Evolutionary conservation across 2,329 filamentous ascomycete genomes (phyloP).

Genomic region (Emmonsia crescens): DNA sequence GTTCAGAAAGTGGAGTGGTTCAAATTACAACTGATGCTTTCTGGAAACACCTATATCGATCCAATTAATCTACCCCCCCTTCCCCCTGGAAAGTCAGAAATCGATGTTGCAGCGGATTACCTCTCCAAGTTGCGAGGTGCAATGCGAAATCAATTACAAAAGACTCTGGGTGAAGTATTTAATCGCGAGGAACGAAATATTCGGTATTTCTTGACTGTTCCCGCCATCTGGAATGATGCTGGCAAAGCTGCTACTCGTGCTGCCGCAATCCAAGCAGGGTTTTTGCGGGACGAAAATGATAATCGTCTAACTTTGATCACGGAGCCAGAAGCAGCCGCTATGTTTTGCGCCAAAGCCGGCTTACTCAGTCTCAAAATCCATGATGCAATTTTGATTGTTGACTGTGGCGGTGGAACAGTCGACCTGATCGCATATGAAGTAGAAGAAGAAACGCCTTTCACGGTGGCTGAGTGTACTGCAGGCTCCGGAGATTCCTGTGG

Average conservation of each 20-base stretch:
- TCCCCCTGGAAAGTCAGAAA: slow-evolving; percentile 94
- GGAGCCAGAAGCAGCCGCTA: slow-evolving; percentile 90
- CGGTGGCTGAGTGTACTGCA: slow-evolving; percentile 91
- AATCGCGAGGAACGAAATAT: slow-evolving; percentile 97
- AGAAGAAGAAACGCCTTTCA: slow-evolving; percentile 94
- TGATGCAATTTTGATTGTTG: slow-evolving; percentile 94
- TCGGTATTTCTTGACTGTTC: slow-evolving; percentile 94
- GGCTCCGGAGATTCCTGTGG: slow-evolving; percentile 96
- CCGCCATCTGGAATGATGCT: slow-evolving; percentile 98
- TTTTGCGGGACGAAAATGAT: slow-evolving; percentile 94
- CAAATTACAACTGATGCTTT: slow-evolving; percentile 97
- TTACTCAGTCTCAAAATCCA: slow-evolving; percentile 95
- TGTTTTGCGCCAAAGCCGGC: slow-evolving; percentile 96
- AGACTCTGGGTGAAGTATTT: slow-evolving; percentile 94
- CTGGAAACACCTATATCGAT: slow-evolving; percentile 97
- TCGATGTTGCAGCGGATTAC: slow-evolving; percentile 98
- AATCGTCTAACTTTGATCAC: slow-evolving; percentile 90
- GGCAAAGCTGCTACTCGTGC: slow-evolving; percentile 94
- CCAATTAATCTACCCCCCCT: slow-evolving; percentile 97
- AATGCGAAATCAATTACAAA: slow-evolving; percentile 90
- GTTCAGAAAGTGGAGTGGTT: slow-evolving; percentile 99
- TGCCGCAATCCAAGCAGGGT: slow-evolving; percentile 92
- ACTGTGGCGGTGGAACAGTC: slow-evolving; percentile 96
- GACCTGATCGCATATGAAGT: slow-evolving; percentile 99
- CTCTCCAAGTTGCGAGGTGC: slow-evolving; percentile 96